phyloP scores from a whole-genome alignment of 495 filamentous ascomycete genomes.

The Xylaria venustula region DNA sequence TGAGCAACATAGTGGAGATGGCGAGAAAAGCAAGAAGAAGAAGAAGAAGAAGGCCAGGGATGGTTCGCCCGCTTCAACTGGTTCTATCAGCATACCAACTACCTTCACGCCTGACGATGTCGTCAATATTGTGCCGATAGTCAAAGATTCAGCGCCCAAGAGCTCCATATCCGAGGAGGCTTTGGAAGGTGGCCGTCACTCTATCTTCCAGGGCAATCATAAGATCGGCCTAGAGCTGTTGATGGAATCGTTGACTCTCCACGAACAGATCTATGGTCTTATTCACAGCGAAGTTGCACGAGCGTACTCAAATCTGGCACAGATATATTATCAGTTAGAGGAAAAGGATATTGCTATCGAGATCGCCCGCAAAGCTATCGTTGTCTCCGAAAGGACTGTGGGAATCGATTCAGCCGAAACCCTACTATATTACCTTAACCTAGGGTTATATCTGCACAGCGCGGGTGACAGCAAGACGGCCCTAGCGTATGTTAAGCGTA shows the following conservation, averaged over 20 bases:
- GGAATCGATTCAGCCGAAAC: constrained; percentile 94
- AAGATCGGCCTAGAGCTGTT: constrained; percentile 95
- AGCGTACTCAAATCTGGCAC: constrained; percentile 90
- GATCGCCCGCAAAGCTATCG: constrained; percentile 91
- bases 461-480: constrained; percentile 82
- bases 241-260: constrained; percentile 88
- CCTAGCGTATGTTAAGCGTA: constrained; percentile 83
- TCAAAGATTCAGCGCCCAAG: constrained; percentile 88
- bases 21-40: constrained; percentile 62
- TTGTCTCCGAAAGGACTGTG: constrained; percentile 90
- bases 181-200: constrained; percentile 90
- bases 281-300: constrained; percentile 95
- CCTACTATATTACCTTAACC: constrained; percentile 89
- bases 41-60: constrained; percentile 71
- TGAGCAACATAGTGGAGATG: constrained; percentile 30
- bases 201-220: constrained; percentile 89
- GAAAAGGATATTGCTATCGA: constrained; percentile 95
- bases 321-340: constrained; percentile 91
- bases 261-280: constrained; percentile 98
- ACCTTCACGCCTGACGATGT: constrained; percentile 85
- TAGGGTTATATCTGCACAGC: constrained; percentile 92
- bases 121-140: constrained; percentile 83
- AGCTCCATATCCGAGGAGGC: constrained; percentile 93
- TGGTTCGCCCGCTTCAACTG: constrained; percentile 50
- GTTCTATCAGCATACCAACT: constrained; percentile 43